Evolutionary conservation across 139 green algal species (phyloP), one percentile per base, ranked within the genome.

Genomic region (Spirogloea muscicola): DNA sequence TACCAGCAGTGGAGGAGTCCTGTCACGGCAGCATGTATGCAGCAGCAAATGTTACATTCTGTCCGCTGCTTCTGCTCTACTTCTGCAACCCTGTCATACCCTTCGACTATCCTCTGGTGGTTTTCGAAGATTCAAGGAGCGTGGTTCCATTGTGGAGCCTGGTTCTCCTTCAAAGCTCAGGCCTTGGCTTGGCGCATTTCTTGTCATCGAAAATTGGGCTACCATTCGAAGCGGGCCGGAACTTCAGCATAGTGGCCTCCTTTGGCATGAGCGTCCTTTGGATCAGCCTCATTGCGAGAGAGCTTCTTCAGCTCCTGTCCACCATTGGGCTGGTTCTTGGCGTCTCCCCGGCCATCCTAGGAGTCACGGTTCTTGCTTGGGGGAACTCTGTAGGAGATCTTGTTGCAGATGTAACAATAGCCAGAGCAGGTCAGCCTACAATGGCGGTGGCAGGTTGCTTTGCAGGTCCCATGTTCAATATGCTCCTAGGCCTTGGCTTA

Each of bases 351-450:
- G 31, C 41, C 18, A 49, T 84, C 13, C 57, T 87, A 27, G 80
- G 67, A 27, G 31, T 85, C 27, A 87, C 82, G 1, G 74, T 87
- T 4, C 79, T 87, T 39, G 82, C 82, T 13, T 87, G 82, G 82
- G 82, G 82, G 1, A 87, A 86, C 74, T 82, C 67, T 13, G 63
- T 86, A 10, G 82, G 82, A 16, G 82, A 87, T 52, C 58, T 85
- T 29, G 55, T 80, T 31, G 40, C 74, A 2, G 70, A 87, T 52
- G 39, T 80, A 3, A 66, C 68, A 16, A 84, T 87, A 3, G 82
- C 82, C 10, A 58, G 51, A 16, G 34, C 36, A 21, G 60, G 72
- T 2, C 71, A 67, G 1, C 38, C 64, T n/a, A 68, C 46, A 0
- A 85, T 86, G 81, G 78, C 82, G 13, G 41, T 87, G 18, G 58